Conservation (phyloP, 805 yeast genomes). For the Ogataea chonburiensis region DNA sequence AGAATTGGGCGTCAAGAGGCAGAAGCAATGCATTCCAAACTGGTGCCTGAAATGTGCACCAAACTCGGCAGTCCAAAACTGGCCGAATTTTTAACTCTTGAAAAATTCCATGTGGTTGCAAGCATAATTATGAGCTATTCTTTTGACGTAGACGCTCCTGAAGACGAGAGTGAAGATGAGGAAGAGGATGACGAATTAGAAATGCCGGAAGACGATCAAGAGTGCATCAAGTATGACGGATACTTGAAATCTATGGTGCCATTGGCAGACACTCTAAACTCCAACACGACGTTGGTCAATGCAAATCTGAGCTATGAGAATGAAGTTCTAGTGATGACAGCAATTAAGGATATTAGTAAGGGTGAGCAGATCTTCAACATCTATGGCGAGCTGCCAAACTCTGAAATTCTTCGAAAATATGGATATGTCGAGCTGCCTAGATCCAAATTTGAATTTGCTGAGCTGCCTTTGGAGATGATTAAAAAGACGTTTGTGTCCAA, state of each 20-base stretch:
- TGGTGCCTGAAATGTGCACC: slow-evolving; percentile 41
- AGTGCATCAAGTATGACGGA: slow-evolving; percentile 28
- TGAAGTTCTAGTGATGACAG: slow-evolving; percentile 63
- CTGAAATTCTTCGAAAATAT: slow-evolving; percentile 86
- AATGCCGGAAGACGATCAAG: slow-evolving; percentile 21
- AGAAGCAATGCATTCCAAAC: slow-evolving; percentile 51
- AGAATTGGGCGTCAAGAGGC: slow-evolving; percentile 75
- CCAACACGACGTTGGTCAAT: slow-evolving; percentile 74
- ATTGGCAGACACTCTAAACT: slow-evolving; percentile 85
- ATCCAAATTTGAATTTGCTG: slow-evolving; percentile 79
- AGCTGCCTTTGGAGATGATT: slow-evolving; percentile 50
- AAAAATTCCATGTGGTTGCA: slow-evolving; percentile 70
- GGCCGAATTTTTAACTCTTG: slow-evolving; percentile 41
- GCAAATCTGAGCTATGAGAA: slow-evolving; percentile 62
- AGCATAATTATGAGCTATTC: slow-evolving; percentile 85
- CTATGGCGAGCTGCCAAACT: slow-evolving; percentile 87
- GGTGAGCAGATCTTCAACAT: slow-evolving; percentile 84
- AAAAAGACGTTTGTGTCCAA: slow-evolving; percentile 36
- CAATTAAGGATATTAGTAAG: slow-evolving; percentile 54
- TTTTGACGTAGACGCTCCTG: slow-evolving; percentile 66
- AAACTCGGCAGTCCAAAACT: slow-evolving; percentile 37
- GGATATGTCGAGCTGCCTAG: slow-evolving; percentile 82
- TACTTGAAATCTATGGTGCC: slow-evolving; percentile 86
- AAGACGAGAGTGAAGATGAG: slow-evolving; percentile 27
- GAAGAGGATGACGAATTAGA: slow-evolving; percentile 29